These are phyloP conservation scores for Aureobasidium sp. DNA, from an alignment of 2,329 filamentous ascomycete genomes.

Conservation along the genomic window DNA sequence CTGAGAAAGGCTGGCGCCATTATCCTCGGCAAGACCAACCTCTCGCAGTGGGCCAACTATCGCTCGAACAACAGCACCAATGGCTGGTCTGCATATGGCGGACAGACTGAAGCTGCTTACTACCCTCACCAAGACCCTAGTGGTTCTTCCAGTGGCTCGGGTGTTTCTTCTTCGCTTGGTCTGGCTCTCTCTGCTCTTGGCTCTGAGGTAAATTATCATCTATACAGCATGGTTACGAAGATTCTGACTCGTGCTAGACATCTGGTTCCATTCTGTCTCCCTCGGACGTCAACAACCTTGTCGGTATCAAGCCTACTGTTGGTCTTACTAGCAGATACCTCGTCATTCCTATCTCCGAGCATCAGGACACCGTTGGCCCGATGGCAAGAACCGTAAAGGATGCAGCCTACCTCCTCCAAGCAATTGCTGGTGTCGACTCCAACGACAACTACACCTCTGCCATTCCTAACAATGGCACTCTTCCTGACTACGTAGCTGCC, in stretches of 20 bases:
- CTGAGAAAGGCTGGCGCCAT: constrained; percentile 53
- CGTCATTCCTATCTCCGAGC: constrained; percentile 56
- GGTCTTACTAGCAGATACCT: constrained; percentile 53
- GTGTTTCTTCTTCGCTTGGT: constrained; percentile 50
- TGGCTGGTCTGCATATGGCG: constrained; percentile 58
- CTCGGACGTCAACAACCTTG: constrained; percentile 48
- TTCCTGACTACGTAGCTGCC: constrained; percentile 54
- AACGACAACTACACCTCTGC: constrained; percentile 50
- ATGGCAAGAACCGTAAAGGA: constrained; percentile 52
- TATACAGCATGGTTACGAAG: no score
- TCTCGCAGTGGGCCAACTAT: constrained; percentile 58
- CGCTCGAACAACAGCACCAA: constrained; percentile 48
- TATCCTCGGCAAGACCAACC: constrained; percentile 57
- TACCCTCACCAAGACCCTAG: constrained; percentile 52
- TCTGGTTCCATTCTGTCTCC: constrained; percentile 57
- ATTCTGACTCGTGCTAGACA: constrained; percentile 32
- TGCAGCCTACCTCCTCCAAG: constrained; percentile 48
- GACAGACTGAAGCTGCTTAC: constrained; percentile 54
- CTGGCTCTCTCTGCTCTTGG: constrained; percentile 51
- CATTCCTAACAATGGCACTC: constrained; percentile 42
- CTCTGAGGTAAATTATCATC: constrained; percentile 38
- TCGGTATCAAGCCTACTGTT: constrained; percentile 60
- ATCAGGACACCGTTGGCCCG: constrained; percentile 48
- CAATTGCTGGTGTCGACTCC: constrained; percentile 46
- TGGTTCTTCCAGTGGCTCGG: constrained; percentile 55